These are phyloP conservation scores for Populus simonii DNA, from an alignment of 345 rosid species.

Conservation along the genomic window DNA sequence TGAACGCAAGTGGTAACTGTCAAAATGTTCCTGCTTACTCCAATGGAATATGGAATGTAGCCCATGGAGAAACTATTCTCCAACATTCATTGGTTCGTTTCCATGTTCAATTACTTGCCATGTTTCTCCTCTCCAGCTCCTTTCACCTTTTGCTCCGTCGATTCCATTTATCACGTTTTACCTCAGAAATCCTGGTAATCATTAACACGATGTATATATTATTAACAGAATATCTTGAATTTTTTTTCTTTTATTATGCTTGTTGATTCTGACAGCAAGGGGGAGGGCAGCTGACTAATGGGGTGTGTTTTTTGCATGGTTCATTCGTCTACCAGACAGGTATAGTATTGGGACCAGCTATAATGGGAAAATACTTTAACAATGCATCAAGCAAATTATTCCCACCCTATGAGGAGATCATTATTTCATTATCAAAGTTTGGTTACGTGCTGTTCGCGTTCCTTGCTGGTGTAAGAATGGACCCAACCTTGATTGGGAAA, in stretches of 20 bases:
- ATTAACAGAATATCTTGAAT: too few species aligned
- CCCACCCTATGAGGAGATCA: constrained; percentile 8
- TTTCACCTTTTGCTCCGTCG: constrained; percentile 18
- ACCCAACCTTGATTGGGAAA: not conserved
- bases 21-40: too few species aligned
- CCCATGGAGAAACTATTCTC: constrained; percentile 8
- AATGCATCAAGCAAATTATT: constrained; percentile 6
- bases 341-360: constrained; percentile 24
- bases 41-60: too few species aligned
- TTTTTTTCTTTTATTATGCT: too few species aligned
- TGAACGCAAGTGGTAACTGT: too few species aligned
- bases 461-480: constrained; percentile 31
- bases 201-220: too few species aligned
- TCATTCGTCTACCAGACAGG: constrained; percentile 23
- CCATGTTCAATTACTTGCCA: constrained; percentile 14
- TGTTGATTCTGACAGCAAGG: too few species aligned
- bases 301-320: not conserved
- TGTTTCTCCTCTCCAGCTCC: constrained; percentile 7
- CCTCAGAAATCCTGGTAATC: constrained; percentile 31
- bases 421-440: constrained; percentile 16
- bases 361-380: constrained; percentile 14
- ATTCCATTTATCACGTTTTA: constrained; percentile 18
- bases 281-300: not conserved
- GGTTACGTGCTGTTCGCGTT: constrained; percentile 31
- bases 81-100: constrained; percentile 21